Evolutionary conservation across 768 basidiomycete species (phyloP).

Genomic region (Leccinum longicurvipes): DNA sequence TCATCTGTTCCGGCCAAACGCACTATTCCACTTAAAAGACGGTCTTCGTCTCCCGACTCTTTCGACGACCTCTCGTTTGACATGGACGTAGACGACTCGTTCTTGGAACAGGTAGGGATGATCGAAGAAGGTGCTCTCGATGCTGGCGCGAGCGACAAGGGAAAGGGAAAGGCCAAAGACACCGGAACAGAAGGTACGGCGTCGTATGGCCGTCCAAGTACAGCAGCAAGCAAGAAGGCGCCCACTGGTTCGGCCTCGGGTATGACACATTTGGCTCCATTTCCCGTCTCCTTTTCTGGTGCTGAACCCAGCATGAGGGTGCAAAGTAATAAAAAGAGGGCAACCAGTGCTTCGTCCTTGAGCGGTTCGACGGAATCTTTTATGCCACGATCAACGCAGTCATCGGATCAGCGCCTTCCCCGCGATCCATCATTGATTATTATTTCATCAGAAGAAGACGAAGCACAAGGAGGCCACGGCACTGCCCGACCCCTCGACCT

Average conservation of each 20-base stretch:
- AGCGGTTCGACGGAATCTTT: slow-evolving; percentile 9
- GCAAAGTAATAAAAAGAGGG: slow-evolving; percentile 8
- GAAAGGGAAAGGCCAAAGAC: slow-evolving; percentile 21
- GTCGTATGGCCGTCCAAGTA: not conserved
- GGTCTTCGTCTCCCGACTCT: slow-evolving; percentile 23
- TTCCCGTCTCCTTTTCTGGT: slow-evolving; percentile 6
- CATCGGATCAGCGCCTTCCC: slow-evolving; percentile 9
- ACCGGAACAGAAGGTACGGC: not conserved
- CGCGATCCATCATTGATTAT: slow-evolving; percentile 24
- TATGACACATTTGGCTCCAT: slow-evolving; percentile 9
- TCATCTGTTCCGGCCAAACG: not conserved
- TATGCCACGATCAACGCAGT: slow-evolving; percentile 17
- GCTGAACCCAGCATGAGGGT: slow-evolving; percentile 16
- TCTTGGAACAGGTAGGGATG: slow-evolving; percentile 38
- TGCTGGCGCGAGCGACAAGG: slow-evolving; percentile 10
- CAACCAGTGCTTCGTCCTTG: slow-evolving; percentile 12
- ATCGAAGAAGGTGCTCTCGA: slow-evolving; percentile 22
- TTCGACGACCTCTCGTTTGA: slow-evolving; percentile 36
- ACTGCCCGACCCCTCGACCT: not conserved
- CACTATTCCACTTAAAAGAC: slow-evolving; percentile 3
- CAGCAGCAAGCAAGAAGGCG: slow-evolving; percentile 3
- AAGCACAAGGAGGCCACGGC: not conserved
- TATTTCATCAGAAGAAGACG: slow-evolving; percentile 22
- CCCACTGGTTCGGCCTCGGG: slow-evolving; percentile 12
- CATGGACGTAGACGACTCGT: slow-evolving; percentile 36